Conservation (phyloP, 2,329 filamentous ascomycete species). For the Cladosporium velox region DNA sequence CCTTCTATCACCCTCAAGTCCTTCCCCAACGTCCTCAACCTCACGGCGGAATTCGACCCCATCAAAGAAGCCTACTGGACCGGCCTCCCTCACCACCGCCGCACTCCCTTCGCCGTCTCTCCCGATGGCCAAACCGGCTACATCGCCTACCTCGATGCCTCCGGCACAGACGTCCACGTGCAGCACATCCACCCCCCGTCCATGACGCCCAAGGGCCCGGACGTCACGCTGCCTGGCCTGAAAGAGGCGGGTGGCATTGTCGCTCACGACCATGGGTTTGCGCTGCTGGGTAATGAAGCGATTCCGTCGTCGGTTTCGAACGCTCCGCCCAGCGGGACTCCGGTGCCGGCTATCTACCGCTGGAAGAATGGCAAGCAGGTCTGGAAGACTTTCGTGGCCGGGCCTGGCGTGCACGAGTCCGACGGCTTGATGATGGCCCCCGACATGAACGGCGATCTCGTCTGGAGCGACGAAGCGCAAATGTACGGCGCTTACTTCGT, state of each 20-base stretch:
- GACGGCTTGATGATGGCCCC: constrained; percentile 55
- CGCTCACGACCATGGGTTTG: constrained; percentile 64
- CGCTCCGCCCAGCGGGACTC: constrained; percentile 51
- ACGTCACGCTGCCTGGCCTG: constrained; percentile 55
- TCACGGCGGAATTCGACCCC: constrained; percentile 58
- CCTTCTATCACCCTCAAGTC: constrained; percentile 47
- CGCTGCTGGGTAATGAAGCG: constrained; percentile 61
- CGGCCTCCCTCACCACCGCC: constrained; percentile 60
- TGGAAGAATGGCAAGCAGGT: constrained; percentile 57
- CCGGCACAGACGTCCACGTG: constrained; percentile 58
- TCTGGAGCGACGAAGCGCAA: constrained; percentile 57
- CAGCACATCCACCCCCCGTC: constrained; percentile 57
- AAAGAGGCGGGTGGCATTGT: constrained; percentile 64
- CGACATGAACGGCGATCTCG: constrained; percentile 64
- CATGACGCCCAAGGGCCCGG: constrained; percentile 55
- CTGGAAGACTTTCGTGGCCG: constrained; percentile 62
- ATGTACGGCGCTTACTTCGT: constrained; percentile 65
- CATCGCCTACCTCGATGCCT: constrained; percentile 61
- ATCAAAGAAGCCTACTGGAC: constrained; percentile 65
- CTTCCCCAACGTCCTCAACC: constrained; percentile 47
- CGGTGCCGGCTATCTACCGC: constrained; percentile 61
- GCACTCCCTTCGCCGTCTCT: constrained; percentile 64
- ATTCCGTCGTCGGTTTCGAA: constrained; percentile 54
- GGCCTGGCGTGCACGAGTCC: constrained; percentile 53
- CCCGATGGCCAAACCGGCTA: constrained; percentile 61